Base-by-base conservation (phyloP, 352 stramenopile species). In the Phytophthora sp. region DNA sequence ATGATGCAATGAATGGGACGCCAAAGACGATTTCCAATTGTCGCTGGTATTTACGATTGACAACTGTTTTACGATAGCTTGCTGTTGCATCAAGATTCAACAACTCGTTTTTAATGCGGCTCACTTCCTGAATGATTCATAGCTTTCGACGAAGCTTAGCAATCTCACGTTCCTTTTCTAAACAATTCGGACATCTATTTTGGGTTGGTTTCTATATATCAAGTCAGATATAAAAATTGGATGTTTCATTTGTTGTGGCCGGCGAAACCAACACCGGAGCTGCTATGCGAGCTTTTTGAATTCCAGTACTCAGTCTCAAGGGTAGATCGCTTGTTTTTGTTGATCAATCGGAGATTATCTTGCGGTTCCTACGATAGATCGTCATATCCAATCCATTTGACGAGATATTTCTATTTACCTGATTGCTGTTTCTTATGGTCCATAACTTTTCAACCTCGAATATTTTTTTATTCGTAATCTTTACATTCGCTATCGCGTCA, bases 401-500 rank as follows among this genome's bases (percentile, higher is more conserved):
- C 20, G 15, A 56, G 21, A 16, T 44, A 56, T 27, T 44, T 56
- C 12, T 56, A 56, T 23, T 56, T 56, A 15, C 49, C 21, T 8
- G 24, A 27, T 7, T 21, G 8, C 38, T 24, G 23, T 18, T 45
- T 46, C 7, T 46, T 27, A 26, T 46, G 39, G 7, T 46, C 20
- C 23, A 46, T n/a, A 9, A 46, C 9, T 16, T 15, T 2, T 29
- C 20, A 0, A 2, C 39, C 23, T 74, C 66, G 18, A 35, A 38
- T 2, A 78, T 66, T 49, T 75, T 26, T 13, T 33, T 51, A 3
- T 21, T 42, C 18, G 64, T 47, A 20, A 70, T 62, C 1, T 45
- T 44, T 21, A 47, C 52, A 7, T 66, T 51, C 13, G 52, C 68
- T 30, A 57, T n/a, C n/a, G n/a, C n/a, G n/a, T n/a, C n/a, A n/a